Conservation (phyloP, 1,284 basidiomycete species). For the Albatrellus sp. region DNA sequence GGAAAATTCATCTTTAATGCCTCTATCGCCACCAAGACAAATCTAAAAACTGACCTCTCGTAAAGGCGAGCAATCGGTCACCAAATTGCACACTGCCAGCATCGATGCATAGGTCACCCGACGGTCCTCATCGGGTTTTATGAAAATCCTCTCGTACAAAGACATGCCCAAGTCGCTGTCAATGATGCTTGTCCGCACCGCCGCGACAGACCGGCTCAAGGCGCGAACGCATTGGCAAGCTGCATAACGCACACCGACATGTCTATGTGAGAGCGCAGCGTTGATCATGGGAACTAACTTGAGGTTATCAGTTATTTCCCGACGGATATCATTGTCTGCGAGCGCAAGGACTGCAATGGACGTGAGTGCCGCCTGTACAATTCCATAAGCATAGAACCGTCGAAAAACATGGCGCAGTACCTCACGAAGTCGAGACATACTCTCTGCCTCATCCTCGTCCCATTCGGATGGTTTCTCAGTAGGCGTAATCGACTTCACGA, state of each 20-base stretch:
- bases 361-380: conserved; percentile 49
- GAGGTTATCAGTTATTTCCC: conserved; percentile 45
- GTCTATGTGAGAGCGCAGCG: conserved; percentile 42
- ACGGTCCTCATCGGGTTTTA: conserved; percentile 42
- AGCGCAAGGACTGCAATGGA: conserved; percentile 60
- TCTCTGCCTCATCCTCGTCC: conserved; percentile 54
- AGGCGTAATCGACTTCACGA: conserved; percentile 43
- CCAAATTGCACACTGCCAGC: conserved; percentile 71
- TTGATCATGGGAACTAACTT: conserved; percentile 43
- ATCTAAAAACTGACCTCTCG: conserved; percentile 35
- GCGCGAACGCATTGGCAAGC: conserved; percentile 81
- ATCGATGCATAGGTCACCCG: conserved; percentile 66
- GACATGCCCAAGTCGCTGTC: conserved; percentile 69
- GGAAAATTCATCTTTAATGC: neutral
- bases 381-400: neutral
- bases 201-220: conserved; percentile 63
- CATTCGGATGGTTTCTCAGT: conserved; percentile 25
- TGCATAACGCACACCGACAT: conserved; percentile 69
- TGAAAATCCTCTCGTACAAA: conserved; percentile 48
- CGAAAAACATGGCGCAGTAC: conserved; percentile 22
- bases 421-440: conserved; percentile 47
- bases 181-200: conserved; percentile 71
- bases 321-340: conserved; percentile 58
- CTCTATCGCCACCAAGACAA: neutral
- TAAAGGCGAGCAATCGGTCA: conserved; percentile 80